Evolutionary conservation across 228 moss, liverwort and hornwort species (phyloP).

Genomic region (Sphagnum magellanicum): DNA sequence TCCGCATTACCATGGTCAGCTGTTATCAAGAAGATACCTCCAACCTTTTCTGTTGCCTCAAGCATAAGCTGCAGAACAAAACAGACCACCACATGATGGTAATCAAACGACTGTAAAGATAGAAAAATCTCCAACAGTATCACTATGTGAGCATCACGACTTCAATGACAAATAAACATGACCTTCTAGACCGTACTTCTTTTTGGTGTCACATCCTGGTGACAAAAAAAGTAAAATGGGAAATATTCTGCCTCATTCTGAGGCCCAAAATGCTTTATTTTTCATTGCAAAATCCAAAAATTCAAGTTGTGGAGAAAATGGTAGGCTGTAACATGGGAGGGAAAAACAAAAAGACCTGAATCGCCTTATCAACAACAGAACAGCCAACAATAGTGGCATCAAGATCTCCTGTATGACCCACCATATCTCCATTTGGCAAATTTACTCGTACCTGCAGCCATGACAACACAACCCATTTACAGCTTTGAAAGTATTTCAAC

Average conservation of each 20-base stretch:
- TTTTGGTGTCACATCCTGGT: too few relatives aligned
- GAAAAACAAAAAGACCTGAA: slow-evolving; percentile 40
- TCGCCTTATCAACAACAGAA: slow-evolving; percentile 53
- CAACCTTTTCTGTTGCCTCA: slow-evolving; percentile 67
- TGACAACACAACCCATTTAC: background rate
- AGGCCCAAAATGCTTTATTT: background rate
- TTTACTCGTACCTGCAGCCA: slow-evolving; percentile 70
- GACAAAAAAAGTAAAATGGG: too few relatives aligned
- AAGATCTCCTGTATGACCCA: slow-evolving; percentile 82
- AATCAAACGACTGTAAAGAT: background rate
- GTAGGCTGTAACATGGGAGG: too few relatives aligned
- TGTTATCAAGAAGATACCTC: slow-evolving; percentile 58
- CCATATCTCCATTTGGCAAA: slow-evolving; percentile 79
- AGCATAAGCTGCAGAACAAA: slow-evolving; percentile 43
- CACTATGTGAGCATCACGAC: background rate
- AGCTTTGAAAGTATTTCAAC: background rate
- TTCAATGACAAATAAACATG: background rate
- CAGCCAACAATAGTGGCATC: slow-evolving; percentile 64
- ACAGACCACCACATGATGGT: background rate
- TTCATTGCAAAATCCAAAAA: background rate
- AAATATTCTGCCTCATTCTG: too few relatives aligned
- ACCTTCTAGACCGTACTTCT: background rate
- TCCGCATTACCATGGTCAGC: slow-evolving; percentile 80
- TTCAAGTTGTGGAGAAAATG: too few relatives aligned
- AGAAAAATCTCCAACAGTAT: background rate